These are phyloP conservation scores for Ceratocystis albifundus DNA, from an alignment of 2,329 filamentous ascomycete genomes.

Conservation along the genomic window DNA sequence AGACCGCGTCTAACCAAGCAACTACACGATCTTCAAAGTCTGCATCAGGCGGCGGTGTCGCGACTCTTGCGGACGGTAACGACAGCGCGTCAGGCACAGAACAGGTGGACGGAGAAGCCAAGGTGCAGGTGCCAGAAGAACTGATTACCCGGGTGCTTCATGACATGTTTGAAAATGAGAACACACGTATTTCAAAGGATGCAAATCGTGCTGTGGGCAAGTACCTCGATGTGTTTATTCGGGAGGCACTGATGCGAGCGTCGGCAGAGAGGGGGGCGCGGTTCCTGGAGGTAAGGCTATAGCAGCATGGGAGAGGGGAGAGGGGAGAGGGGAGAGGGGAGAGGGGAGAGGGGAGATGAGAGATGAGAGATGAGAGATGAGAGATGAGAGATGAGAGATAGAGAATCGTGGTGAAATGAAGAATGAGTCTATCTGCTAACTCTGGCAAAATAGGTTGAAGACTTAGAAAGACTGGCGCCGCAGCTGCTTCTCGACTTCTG, in stretches of 20 bases:
- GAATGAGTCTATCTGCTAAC: no score
- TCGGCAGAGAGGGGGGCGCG: slow-evolving; percentile 57
- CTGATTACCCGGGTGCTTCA: slow-evolving; percentile 67
- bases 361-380: no score
- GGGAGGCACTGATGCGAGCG: slow-evolving; percentile 74
- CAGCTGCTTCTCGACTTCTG: slow-evolving; percentile 73
- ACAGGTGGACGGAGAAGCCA: slow-evolving; percentile 29
- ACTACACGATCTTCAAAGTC: background rate
- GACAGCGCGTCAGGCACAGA: background rate
- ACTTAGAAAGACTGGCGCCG: slow-evolving; percentile 76
- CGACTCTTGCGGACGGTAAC: slow-evolving; percentile 26
- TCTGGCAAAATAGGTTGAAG: slow-evolving; percentile 46
- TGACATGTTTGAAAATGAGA: slow-evolving; percentile 61
- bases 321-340: no score
- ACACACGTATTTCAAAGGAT: slow-evolving; percentile 62
- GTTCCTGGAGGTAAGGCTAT: slow-evolving; percentile 60
- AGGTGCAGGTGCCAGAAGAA: slow-evolving; percentile 53
- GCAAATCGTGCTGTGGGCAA: slow-evolving; percentile 66
- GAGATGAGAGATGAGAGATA: background rate
- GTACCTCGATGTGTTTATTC: slow-evolving; percentile 85
- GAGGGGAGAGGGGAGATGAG: no score
- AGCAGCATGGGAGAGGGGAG: background rate
- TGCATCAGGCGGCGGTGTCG: background rate
- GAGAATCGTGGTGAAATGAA: slow-evolving; percentile 6
- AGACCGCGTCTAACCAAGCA: slow-evolving; percentile 22